A percentile compares a stretch with the other conserved stretches of the same genome.
phyloP scores from a whole-genome alignment of 768 basidiomycete species.

The Cystobasidiopsis lactophilus region DNA sequence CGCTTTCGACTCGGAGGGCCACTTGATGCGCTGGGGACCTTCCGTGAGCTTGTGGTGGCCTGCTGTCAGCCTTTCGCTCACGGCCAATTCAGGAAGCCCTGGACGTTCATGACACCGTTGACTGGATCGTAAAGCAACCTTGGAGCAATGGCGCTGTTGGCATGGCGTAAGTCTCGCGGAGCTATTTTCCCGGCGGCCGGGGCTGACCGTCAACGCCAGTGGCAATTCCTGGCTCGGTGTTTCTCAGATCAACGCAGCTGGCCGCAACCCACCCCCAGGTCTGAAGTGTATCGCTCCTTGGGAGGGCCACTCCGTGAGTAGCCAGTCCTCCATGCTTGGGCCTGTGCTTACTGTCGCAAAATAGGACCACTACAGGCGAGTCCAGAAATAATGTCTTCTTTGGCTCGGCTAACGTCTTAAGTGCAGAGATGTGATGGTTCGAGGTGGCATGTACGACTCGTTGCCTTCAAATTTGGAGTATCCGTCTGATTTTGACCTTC shows the following conservation, averaged over 20 bases:
- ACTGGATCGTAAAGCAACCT: slow-evolving; percentile 6
- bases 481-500: too few relatives aligned
- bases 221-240: slow-evolving; percentile 10
- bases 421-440: slow-evolving; percentile 3
- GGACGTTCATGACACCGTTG: slow-evolving; percentile 14
- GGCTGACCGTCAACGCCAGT: neutral
- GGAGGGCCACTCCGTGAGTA: slow-evolving; percentile 14
- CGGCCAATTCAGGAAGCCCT: slow-evolving; percentile 3
- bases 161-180: slow-evolving; percentile 5
- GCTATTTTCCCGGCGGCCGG: neutral
- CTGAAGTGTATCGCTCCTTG: slow-evolving; percentile 18
- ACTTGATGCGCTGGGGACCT: slow-evolving; percentile 6
- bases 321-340: neutral
- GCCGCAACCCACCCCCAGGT: slow-evolving; percentile 12
- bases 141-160: slow-evolving; percentile 17
- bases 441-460: slow-evolving; percentile 7
- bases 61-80: too few relatives aligned
- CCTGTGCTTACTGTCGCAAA: neutral
- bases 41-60: too few relatives aligned
- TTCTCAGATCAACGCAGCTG: slow-evolving; percentile 13
- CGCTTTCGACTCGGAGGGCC: slow-evolving; percentile 8
- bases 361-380: slow-evolving; percentile 4
- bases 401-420: too few relatives aligned
- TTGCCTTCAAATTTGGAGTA: too few relatives aligned
- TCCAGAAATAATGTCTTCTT: too few relatives aligned